phyloP scores from a whole-genome alignment of 192 early-diverging fungal species.

The Pecoramyces ruminantium region DNA sequence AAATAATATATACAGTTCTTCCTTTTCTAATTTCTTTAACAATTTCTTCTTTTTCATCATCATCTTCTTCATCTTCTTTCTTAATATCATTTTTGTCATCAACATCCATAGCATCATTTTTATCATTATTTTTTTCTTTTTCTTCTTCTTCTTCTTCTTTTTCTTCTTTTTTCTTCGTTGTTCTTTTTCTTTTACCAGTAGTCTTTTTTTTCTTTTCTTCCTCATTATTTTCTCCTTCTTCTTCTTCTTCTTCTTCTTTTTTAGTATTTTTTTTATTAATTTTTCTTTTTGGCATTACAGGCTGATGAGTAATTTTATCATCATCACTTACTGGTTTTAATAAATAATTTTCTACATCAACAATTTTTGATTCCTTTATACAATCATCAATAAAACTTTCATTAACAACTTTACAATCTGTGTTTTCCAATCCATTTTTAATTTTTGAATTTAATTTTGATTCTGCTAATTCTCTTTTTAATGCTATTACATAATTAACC shows the following conservation, averaged over 20 bases:
- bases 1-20: background rate
- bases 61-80: background rate
- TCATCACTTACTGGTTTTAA: background rate
- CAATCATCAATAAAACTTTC: background rate
- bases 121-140: background rate
- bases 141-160: background rate
- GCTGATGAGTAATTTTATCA: background rate
- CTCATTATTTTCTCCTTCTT: no score
- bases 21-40: background rate
- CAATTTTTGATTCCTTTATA: background rate
- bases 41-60: background rate
- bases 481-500: background rate
- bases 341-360: background rate
- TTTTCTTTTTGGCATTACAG: background rate
- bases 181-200: no score
- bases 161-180: background rate
- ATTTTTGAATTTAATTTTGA: background rate
- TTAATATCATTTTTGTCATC: background rate
- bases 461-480: background rate
- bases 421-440: background rate
- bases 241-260: no score
- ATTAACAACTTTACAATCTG: background rate
- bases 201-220: no score
- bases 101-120: background rate
- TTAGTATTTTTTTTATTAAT: background rate